Conservation (phyloP, 805 yeast species). For the Metschnikowia colocasiae region DNA sequence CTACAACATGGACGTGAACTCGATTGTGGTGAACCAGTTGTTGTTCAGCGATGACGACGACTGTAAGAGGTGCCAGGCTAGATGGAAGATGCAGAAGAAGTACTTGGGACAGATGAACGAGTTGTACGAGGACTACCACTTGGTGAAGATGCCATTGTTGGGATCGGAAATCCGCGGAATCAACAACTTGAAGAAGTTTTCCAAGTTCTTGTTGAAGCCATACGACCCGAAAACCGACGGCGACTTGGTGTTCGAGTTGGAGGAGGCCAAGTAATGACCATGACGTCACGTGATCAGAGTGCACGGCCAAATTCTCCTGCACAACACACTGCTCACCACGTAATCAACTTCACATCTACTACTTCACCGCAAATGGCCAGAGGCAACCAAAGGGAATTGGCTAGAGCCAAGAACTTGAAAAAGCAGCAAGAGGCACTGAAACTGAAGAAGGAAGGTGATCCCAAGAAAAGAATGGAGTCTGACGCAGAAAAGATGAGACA, state of each 20-base stretch:
- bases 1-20: constrained; percentile 93
- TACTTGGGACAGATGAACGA: constrained; percentile 94
- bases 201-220: constrained; percentile 73
- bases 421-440: constrained; percentile 66
- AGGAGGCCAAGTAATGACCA: constrained; percentile 36
- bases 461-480: constrained; percentile 75
- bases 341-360: background rate
- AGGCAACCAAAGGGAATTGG: constrained; percentile 95
- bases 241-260: constrained; percentile 50
- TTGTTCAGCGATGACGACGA: constrained; percentile 79
- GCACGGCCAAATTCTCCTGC: background rate
- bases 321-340: background rate
- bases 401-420: constrained; percentile 82
- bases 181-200: constrained; percentile 77
- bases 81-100: constrained; percentile 95
- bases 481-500: constrained; percentile 89
- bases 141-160: constrained; percentile 91
- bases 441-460: constrained; percentile 74
- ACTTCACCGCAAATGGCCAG: constrained; percentile 56
- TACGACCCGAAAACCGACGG: constrained; percentile 66
- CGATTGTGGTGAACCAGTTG: constrained; percentile 92
- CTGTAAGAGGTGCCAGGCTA: constrained; percentile 86
- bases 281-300: background rate
- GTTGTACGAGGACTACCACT: constrained; percentile 93
- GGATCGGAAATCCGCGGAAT: constrained; percentile 95